Evolutionary conservation across 352 stramenopile genomes (phyloP), one percentile per base, ranked within the genome.

Genomic region (Phytophthora capsici): DNA sequence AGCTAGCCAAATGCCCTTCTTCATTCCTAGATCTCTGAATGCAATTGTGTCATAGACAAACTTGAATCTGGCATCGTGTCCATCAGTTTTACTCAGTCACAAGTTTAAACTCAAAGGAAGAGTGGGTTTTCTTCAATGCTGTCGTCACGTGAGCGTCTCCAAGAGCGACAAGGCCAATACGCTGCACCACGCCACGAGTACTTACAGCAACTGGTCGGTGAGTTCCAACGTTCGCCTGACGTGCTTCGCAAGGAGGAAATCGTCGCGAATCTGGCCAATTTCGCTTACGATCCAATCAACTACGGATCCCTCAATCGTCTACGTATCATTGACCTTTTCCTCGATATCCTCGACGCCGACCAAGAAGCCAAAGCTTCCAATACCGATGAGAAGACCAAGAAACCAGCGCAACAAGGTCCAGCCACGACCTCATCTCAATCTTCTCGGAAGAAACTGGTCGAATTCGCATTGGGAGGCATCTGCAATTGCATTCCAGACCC

Each of bases 211-310:
- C 68, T 95, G 28, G 81, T 95, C 13, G 70, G 77, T 43, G 83
- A 91, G 74, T 95, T 88, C 72, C 69, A 89, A 63, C 81, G 80
- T 32, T 82, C 83, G 28, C 78, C 73, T 22, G 71, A 92, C 40
- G 36, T 70, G 23, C 52, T 91, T 32, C 79, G 83, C 23, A 86
- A 86, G 50, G 78, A 92, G 55, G 85, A 94, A 73, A 79, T 93
- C 32, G 66, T 91, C 34, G 87, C 87, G 7, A 86, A 95, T 56
- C 58, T 95, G 28, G 85, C 80, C 62, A 95, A 95, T 37, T 95
- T 95, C 38, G 80, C 81, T 17, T 95, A 95, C 67, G 87, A 94
- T 59, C 87, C 87, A 20, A 92, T 95, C 69, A 95, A 95, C 55
- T 95, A 84, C 57, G 70, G 40, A 7, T 76, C 76, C 16, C 52